Evolutionary conservation across 805 yeast genomes (phyloP), one percentile per base, ranked within the genome.

Genomic region (Candida patagonica): DNA sequence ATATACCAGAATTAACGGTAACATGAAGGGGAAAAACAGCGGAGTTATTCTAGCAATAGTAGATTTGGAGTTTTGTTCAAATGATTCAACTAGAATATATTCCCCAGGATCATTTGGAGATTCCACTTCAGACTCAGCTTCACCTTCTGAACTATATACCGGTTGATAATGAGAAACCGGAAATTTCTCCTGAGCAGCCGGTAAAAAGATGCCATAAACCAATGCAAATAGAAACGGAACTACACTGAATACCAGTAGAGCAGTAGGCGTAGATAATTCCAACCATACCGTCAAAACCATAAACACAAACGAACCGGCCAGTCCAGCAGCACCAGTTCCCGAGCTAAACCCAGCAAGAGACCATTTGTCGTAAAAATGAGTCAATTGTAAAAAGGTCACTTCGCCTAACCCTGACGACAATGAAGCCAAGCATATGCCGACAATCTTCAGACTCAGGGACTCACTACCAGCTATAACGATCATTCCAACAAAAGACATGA

Each of bases 281-380:
- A 83, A 35, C 53, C 86, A 62, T 1, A 89, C 80, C 0, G 96
- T 89, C 50, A 84, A 45, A 1, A 80, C 48, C 70, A 89, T 52
- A 53, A 74, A 88, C 10, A 72, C 54, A 39, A 81, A 83, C 41
- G 60, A 76, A 0, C 97, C 98, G 15, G 74, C 70, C 4, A 89
- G 58, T 0, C 98, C 98, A 1, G 98, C 97, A 15, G 86, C 94
- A 2, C 98, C 97, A 0, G 97, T 89, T 1, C 98, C 98, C 6
- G 87, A 74, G 16, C 95, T 82, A 76, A 94, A 89, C 0, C 94
- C 96, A 37, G 79, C 76, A 34, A 89, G 64, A 3, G 94, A 67
- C n/a, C 56, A 49, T 13, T 67, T 66, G 15, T 67, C 70, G 57
- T 76, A 86, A 51, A 67, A 80, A 55, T 88, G 95, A 1, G 96